Percentiles rank a stretch among this genome's conserved stretches.
These are phyloP conservation scores for Vanrija sp. DNA, from an alignment of 1,284 basidiomycete genomes.

Conservation along the genomic window DNA sequence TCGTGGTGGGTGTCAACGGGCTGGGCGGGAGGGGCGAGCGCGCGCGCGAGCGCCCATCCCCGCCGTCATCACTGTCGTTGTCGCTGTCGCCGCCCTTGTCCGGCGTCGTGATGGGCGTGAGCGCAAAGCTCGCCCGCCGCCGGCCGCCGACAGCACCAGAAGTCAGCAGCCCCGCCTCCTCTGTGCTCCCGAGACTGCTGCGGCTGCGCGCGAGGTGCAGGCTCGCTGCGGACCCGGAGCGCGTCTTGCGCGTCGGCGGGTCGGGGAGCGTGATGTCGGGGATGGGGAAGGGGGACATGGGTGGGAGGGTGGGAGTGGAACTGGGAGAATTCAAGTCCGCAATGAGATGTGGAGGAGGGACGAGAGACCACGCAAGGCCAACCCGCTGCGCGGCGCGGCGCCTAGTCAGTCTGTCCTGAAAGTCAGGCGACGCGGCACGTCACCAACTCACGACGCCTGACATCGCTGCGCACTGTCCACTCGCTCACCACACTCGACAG, in stretches of 20 bases:
- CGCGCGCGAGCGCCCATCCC: too few species aligned
- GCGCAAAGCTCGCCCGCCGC: too few species aligned
- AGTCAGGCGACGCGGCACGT: background rate
- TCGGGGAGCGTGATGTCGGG: background rate
- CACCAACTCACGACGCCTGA: background rate
- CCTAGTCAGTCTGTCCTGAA: background rate
- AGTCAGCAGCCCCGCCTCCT: too few species aligned
- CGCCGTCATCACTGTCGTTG: background rate
- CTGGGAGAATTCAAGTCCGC: background rate
- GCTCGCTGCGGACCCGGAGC: background rate
- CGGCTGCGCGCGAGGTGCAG: constrained; percentile 4
- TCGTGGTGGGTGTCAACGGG: background rate
- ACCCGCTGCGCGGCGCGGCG: background rate
- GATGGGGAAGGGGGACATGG: background rate
- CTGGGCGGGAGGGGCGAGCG: background rate
- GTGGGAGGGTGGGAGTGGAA: too few species aligned
- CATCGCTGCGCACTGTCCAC: background rate
- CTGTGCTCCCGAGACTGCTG: background rate
- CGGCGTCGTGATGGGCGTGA: too few species aligned
- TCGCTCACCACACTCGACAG: background rate
- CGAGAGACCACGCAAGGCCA: too few species aligned
- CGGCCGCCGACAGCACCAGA: too few species aligned
- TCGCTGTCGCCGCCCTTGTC: too few species aligned
- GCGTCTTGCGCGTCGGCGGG: background rate
- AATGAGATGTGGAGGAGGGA: background rate